Evolutionary conservation across 805 yeast species (phyloP).

Genomic region (Kockiozyma suomiensis): DNA sequence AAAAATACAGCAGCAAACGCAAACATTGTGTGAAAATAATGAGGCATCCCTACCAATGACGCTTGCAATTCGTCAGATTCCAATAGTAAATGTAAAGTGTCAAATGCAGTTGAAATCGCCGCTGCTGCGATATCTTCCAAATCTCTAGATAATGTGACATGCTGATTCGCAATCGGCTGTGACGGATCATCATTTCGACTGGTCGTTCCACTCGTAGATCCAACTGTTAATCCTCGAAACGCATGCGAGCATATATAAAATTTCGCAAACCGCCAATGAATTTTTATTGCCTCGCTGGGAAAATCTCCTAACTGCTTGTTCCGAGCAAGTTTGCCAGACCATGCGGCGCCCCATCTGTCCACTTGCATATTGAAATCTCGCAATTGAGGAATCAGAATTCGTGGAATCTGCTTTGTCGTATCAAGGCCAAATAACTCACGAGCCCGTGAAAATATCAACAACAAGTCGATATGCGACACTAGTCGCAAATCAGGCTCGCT

Average conservation of each 20-base stretch:
- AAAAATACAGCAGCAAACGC: constrained; percentile 28
- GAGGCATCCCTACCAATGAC: constrained; percentile 22
- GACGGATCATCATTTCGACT: constrained; percentile 4
- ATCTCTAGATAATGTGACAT: constrained; percentile 12
- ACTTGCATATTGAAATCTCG: constrained; percentile 22
- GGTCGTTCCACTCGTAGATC: background rate
- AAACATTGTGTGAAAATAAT: constrained; percentile 29
- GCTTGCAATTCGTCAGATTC: constrained; percentile 21
- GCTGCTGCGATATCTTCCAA: constrained; percentile 16
- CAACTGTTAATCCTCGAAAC: constrained; percentile 19
- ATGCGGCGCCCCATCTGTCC: constrained; percentile 28
- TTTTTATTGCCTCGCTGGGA: constrained; percentile 26
- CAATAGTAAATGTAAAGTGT: constrained; percentile 12
- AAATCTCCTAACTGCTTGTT: constrained; percentile 18
- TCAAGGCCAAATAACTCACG: constrained; percentile 25
- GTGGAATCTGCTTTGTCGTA: constrained; percentile 16
- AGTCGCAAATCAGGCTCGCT: constrained; percentile 19
- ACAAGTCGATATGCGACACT: constrained; percentile 24
- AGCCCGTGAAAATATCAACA: constrained; percentile 20
- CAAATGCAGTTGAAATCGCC: constrained; percentile 25
- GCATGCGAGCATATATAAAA: constrained; percentile 27
- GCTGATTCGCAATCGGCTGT: background rate
- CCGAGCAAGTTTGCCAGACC: constrained; percentile 26
- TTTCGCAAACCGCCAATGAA: constrained; percentile 23
- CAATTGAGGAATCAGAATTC: constrained; percentile 11